These are phyloP conservation scores for Ettlia oleoabundans DNA, from an alignment of 139 green algal species.

Conservation along the genomic window DNA sequence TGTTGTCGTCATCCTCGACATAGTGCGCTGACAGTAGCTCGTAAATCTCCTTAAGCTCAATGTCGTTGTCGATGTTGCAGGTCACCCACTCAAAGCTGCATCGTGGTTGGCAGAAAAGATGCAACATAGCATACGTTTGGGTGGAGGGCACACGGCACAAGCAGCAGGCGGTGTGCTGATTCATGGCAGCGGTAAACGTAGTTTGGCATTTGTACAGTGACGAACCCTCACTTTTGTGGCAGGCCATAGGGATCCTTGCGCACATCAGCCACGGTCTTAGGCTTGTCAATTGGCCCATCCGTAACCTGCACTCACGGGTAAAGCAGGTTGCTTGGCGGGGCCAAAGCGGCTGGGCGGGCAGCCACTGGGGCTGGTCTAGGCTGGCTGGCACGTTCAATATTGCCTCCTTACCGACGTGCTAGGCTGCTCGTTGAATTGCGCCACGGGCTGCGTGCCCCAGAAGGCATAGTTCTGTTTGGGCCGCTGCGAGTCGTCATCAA, in stretches of 20 bases:
- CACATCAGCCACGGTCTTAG: constrained; percentile 81
- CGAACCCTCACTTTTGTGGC: constrained; percentile 62
- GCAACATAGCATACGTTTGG: not conserved
- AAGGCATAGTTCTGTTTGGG: constrained; percentile 77
- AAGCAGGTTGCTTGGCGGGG: not conserved
- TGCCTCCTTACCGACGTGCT: constrained; percentile 7
- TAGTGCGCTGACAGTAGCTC: constrained; percentile 94
- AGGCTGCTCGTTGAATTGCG: constrained; percentile 79
- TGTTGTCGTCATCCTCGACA: constrained; percentile 94
- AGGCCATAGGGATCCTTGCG: constrained; percentile 85
- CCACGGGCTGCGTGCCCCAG: constrained; percentile 96
- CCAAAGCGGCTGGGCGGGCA: not conserved
- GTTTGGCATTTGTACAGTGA: not conserved
- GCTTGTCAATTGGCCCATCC: constrained; percentile 87
- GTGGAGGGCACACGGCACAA: too few relatives aligned
- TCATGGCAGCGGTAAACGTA: not conserved
- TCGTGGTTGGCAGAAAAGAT: not conserved
- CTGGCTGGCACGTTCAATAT: too few relatives aligned
- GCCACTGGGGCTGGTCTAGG: too few relatives aligned
- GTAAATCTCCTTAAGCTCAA: constrained; percentile 82
- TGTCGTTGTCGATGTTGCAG: constrained; percentile 82
- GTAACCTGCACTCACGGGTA: constrained; percentile 31
- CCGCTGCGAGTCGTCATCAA: not conserved
- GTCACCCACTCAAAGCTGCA: constrained; percentile 91
- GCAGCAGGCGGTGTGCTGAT: too few relatives aligned